These are phyloP conservation scores for Fistulina hepatica DNA, from an alignment of 1,284 basidiomycete species.

Conservation along the genomic window DNA sequence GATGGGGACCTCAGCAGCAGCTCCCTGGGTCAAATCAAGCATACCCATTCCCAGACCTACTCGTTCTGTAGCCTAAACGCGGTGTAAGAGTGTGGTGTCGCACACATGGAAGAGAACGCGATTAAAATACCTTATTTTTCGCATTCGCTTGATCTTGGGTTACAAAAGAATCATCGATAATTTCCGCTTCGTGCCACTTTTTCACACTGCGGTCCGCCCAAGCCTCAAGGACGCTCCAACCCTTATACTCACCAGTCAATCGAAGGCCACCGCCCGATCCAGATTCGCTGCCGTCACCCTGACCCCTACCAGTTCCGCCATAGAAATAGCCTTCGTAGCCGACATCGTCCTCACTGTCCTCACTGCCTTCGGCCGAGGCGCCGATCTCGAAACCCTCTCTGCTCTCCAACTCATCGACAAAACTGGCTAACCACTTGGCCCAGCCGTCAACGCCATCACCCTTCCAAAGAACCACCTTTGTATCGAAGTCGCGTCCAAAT, in stretches of 20 bases:
- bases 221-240: constrained; percentile 85
- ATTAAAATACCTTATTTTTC: constrained; percentile 34
- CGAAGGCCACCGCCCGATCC: constrained; percentile 55
- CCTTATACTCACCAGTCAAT: constrained; percentile 73
- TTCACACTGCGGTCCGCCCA: constrained; percentile 81
- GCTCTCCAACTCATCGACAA: constrained; percentile 87
- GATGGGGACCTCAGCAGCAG: constrained; percentile 38
- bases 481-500: constrained; percentile 96
- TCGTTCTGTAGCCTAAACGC: constrained; percentile 18
- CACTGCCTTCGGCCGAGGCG: constrained; percentile 49
- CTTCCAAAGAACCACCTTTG: constrained; percentile 89
- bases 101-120: constrained; percentile 8
- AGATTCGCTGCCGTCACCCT: constrained; percentile 64
- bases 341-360: constrained; percentile 71
- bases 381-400: constrained; percentile 83
- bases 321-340: constrained; percentile 85
- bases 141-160: constrained; percentile 30
- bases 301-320: constrained; percentile 62
- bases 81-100: constrained; percentile 9
- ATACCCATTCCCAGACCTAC: constrained; percentile 30
- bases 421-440: constrained; percentile 89
- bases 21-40: constrained; percentile 27
- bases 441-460: constrained; percentile 89
- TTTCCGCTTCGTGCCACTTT: constrained; percentile 73
- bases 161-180: constrained; percentile 40